Evolutionary conservation across 371 early-diverging fungal species (phyloP).

Genomic region (Thermomucor indicae-seudaticae): DNA sequence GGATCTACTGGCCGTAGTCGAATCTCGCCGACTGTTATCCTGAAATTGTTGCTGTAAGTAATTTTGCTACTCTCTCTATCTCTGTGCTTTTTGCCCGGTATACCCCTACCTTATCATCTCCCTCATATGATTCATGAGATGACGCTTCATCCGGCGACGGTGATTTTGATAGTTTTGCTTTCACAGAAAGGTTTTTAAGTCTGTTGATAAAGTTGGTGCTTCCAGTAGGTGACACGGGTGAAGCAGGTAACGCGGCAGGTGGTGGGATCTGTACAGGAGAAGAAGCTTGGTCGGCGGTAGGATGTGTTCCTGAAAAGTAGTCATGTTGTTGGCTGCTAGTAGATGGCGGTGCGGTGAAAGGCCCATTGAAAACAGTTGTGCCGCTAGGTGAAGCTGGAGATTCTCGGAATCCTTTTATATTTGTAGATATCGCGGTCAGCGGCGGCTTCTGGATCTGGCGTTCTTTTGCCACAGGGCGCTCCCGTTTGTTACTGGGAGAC

Average conservation of each 20-base stretch:
- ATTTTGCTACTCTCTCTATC: too few relatives aligned
- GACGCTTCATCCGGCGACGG: too few relatives aligned
- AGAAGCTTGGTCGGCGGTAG: conserved; percentile 9
- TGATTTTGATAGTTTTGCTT: conserved; percentile 41
- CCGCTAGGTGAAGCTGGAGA: background rate
- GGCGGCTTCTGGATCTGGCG: conserved; percentile 6
- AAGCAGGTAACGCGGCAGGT: conserved; percentile 33
- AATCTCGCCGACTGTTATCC: too few relatives aligned
- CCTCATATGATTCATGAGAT: too few relatives aligned
- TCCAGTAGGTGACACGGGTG: conserved; percentile 21
- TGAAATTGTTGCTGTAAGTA: too few relatives aligned
- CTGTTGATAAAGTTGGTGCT: conserved; percentile 53
- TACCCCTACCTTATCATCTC: too few relatives aligned
- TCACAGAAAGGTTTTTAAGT: conserved; percentile 48
- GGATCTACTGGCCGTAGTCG: too few relatives aligned
- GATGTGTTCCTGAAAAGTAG: conserved; percentile 47
- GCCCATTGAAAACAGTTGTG: conserved; percentile 15
- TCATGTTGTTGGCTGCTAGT: conserved; percentile 29
- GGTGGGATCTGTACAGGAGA: conserved; percentile 37
- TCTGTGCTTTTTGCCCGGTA: too few relatives aligned
- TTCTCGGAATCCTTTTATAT: too few relatives aligned
- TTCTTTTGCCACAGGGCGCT: background rate
- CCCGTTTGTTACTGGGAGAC: conserved; percentile 8
- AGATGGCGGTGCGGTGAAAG: conserved; percentile 43
- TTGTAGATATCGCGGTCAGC: conserved; percentile 8